Conservation (phyloP, 1,284 basidiomycete genomes). For the Ganoderma sp. region DNA sequence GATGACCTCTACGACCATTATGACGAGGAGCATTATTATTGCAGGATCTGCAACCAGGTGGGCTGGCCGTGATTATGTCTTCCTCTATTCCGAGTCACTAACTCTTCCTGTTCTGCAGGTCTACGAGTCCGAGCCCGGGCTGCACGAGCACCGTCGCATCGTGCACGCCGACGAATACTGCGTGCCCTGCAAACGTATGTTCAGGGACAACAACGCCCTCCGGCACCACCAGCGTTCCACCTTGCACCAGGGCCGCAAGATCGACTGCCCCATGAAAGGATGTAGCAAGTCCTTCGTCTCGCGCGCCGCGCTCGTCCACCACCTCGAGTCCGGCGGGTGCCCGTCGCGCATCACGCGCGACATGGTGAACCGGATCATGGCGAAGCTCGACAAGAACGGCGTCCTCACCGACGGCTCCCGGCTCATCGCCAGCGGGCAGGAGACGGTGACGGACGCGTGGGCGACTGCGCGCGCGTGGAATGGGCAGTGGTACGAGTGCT, state of each 20-base stretch:
- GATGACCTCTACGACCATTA: slow-evolving; percentile 31
- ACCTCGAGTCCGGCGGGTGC: slow-evolving; percentile 43
- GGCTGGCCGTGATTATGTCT: background rate
- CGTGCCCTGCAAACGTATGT: slow-evolving; percentile 35
- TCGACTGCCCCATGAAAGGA: slow-evolving; percentile 36
- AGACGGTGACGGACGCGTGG: slow-evolving; percentile 17
- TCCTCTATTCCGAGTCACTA: background rate
- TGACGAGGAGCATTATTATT: slow-evolving; percentile 28
- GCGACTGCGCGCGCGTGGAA: slow-evolving; percentile 47
- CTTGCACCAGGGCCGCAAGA: slow-evolving; percentile 33
- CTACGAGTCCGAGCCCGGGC: slow-evolving; percentile 22
- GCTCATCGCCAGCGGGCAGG: slow-evolving; percentile 32
- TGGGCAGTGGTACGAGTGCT: slow-evolving; percentile 46
- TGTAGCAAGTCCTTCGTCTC: slow-evolving; percentile 42
- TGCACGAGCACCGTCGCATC: slow-evolving; percentile 35
- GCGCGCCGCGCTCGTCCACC: slow-evolving; percentile 40
- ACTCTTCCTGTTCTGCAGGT: slow-evolving; percentile 13
- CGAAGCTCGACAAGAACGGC: slow-evolving; percentile 36
- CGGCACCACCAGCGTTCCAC: slow-evolving; percentile 37
- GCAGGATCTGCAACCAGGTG: slow-evolving; percentile 29
- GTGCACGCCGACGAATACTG: slow-evolving; percentile 37
- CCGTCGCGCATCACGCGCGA: slow-evolving; percentile 40
- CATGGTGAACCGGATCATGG: slow-evolving; percentile 37
- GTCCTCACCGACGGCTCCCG: slow-evolving; percentile 42
- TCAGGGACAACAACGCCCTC: slow-evolving; percentile 35